Conservation (phyloP, 2,329 filamentous ascomycete species). For the Furcasterigmium furcatum region DNA sequence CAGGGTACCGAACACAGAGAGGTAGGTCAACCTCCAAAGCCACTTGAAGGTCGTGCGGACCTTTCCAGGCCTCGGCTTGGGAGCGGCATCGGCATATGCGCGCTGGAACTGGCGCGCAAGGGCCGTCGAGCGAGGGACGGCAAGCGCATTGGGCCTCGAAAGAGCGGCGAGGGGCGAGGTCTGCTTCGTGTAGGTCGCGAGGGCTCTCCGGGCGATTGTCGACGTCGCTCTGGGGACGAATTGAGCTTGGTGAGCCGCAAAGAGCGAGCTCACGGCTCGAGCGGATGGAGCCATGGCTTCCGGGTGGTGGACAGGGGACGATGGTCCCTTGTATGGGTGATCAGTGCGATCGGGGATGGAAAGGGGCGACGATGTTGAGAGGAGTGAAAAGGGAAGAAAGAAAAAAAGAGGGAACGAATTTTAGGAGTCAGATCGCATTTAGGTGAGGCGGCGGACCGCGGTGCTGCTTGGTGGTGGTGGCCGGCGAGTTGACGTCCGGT, state of each 20-base stretch:
- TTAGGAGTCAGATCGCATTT: slow-evolving; percentile 1
- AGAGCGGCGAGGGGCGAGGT: slow-evolving; percentile 3
- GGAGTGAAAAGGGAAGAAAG: slow-evolving; percentile 7
- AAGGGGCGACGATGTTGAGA: slow-evolving; percentile 4
- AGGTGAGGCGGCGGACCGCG: neutral
- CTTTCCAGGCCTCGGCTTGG: slow-evolving; percentile 50
- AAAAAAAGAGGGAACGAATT: slow-evolving; percentile 8
- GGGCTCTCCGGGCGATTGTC: slow-evolving; percentile 22
- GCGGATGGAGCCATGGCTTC: slow-evolving; percentile 42
- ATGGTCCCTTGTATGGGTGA: slow-evolving; percentile 4
- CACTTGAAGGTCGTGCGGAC: slow-evolving; percentile 71
- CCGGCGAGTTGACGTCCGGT: neutral
- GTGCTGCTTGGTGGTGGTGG: neutral
- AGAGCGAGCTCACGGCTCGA: slow-evolving; percentile 34
- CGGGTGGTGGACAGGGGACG: slow-evolving; percentile 12
- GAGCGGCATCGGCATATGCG: slow-evolving; percentile 46
- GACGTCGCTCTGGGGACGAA: slow-evolving; percentile 18
- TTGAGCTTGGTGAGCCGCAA: slow-evolving; percentile 19
- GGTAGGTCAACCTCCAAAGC: slow-evolving; percentile 79
- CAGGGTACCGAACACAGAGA: slow-evolving; percentile 66
- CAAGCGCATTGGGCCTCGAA: slow-evolving; percentile 7
- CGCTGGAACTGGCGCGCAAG: slow-evolving; percentile 38
- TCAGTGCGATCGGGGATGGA: neutral
- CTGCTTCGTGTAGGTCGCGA: slow-evolving; percentile 26
- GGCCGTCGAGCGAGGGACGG: slow-evolving; percentile 12